Conservation (phyloP, 371 early-diverging fungal genomes). For the Actinomortierella wolfii region DNA sequence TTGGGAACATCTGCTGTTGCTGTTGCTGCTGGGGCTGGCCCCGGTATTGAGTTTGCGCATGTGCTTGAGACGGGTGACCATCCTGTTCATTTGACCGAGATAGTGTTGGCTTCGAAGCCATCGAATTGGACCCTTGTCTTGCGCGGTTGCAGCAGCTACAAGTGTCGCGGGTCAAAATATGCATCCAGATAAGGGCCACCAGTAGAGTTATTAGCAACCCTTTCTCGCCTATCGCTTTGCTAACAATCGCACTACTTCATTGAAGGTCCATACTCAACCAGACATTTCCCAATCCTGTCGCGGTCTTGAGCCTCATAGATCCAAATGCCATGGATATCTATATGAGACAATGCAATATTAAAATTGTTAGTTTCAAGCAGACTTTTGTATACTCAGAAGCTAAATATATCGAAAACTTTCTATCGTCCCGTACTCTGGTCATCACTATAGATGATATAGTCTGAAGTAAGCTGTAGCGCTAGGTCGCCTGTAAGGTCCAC, state of each 20-base stretch:
- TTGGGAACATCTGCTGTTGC: not conserved
- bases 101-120: not conserved
- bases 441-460: slow-evolving; percentile 72
- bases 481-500: slow-evolving; percentile 61
- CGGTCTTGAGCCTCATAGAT: slow-evolving; percentile 73
- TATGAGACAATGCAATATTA: not conserved
- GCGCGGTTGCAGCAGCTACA: no score
- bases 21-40: not conserved
- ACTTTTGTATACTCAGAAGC: no score
- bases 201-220: no score
- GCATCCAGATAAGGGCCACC: no score
- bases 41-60: no score
- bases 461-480: slow-evolving; percentile 64
- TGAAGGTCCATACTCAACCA: slow-evolving; percentile 54
- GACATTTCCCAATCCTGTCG: slow-evolving; percentile 59
- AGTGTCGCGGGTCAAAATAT: no score
- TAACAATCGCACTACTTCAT: not conserved
- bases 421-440: slow-evolving; percentile 54
- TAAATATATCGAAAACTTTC: not conserved
- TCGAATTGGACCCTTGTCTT: no score
- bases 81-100: not conserved
- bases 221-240: no score
- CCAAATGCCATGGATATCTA: slow-evolving; percentile 75
- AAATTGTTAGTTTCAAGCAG: not conserved
- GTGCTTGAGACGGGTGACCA: not conserved